Base-by-base conservation (phyloP, 225 moss, liverwort and hornwort species). In the Marchantia polymorpha region DNA sequence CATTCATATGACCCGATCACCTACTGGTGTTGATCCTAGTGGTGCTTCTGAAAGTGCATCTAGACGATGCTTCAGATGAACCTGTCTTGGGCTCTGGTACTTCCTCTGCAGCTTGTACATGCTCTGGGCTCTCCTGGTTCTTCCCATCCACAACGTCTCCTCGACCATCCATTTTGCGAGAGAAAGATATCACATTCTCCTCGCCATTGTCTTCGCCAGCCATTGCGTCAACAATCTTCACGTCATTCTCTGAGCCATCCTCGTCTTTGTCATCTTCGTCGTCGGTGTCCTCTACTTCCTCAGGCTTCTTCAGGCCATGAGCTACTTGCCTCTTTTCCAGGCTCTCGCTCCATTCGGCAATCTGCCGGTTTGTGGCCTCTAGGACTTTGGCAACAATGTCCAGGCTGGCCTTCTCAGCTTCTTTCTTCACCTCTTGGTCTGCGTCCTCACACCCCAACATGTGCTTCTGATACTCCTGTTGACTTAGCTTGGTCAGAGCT, bases 271-370 rank as follows among this genome's bases (percentile, higher is more conserved):
- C 67, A 67, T 78, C 67, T 31, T 78, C 78, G 0, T 78, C 64
- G 19, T 68, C 67, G 1, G 67, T 67, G 29, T 78, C 78, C 48
- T 50, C 77, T 8, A 47, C 77, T 29, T 68, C 78, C 7, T 78
- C 78, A 31, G 52, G 26, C 69, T 69, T 69, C 69, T 52, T 78
- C 30, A 78, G 69, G 29, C 78, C 78, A 46, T 78, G 78, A 31
- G 59, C 53, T 27, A 52, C 78, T 69, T 78, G 78, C 53, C 78
- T 58, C 27, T 69, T 78, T 20, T 78, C 78, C 53, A 78, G 22
- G 52, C 67, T 78, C 78, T 68, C 78, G 20, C 78, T 78, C 78
- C 78, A 78, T 52, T 78, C 52, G 27, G 78, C 78, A 59, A 78
- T 78, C 68, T 78, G 56, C 78, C 46, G 8, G 27, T 78, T 78